Evolutionary conservation across 306 rosid genomes (phyloP).

Genomic region (Casuarina glauca): DNA sequence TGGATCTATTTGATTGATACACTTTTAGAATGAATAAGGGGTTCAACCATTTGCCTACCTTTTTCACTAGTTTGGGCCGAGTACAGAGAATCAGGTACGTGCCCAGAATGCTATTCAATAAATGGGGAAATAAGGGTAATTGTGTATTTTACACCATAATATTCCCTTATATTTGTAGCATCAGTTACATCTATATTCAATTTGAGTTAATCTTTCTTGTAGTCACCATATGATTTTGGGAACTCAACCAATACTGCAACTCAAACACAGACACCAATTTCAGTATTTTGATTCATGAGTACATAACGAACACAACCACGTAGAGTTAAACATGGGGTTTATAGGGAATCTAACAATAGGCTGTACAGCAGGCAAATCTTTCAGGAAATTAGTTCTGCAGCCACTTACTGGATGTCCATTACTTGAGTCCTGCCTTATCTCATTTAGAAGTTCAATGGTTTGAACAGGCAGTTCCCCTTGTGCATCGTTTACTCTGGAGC

Average conservation of each 20-base stretch:
- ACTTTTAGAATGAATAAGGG: not conserved
- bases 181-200: not conserved
- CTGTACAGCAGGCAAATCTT: conserved; percentile 23
- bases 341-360: conserved; percentile 18
- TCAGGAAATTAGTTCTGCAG: conserved; percentile 17
- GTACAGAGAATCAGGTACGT: not conserved
- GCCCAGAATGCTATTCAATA: not conserved
- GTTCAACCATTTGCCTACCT: not conserved
- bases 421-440: conserved; percentile 19
- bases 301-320: not conserved
- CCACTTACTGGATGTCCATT: conserved; percentile 39
- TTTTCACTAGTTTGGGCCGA: not conserved
- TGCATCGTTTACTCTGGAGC: conserved; percentile 29
- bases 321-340: not conserved
- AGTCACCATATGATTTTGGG: not conserved
- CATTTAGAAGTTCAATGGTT: conserved; percentile 29
- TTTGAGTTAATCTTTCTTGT: not conserved
- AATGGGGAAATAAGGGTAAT: not conserved
- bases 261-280: not conserved
- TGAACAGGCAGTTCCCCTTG: conserved; percentile 34
- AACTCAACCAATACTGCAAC: not conserved
- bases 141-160: not conserved
- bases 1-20: not conserved
- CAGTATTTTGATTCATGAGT: not conserved
- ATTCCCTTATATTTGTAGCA: not conserved